These are phyloP conservation scores for Bidens hawaiensis DNA, from an alignment of 140 eudicot genomes.

Conservation along the genomic window DNA sequence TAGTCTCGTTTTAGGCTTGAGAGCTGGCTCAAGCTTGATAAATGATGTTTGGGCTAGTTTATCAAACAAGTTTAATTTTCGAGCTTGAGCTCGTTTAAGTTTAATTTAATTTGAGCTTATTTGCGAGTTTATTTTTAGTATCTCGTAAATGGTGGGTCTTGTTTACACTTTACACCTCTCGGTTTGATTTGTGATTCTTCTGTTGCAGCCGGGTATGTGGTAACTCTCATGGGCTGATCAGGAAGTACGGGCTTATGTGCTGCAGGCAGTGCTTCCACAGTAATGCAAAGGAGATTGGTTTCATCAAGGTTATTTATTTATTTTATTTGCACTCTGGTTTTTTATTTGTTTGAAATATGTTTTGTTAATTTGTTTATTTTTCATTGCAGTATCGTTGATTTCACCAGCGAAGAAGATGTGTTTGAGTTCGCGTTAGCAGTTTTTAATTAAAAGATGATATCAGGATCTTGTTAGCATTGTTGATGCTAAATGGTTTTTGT, in stretches of 20 bases:
- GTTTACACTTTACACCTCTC: too few species aligned
- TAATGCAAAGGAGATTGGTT: conserved; percentile 75
- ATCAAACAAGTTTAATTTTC: too few species aligned
- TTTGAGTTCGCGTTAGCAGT: background rate
- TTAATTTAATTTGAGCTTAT: too few species aligned
- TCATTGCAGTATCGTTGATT: conserved; percentile 27
- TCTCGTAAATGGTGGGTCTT: too few species aligned
- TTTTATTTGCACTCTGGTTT: background rate
- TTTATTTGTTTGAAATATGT: background rate
- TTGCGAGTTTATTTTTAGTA: too few species aligned
- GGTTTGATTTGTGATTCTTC: background rate
- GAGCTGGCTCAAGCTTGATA: too few species aligned
- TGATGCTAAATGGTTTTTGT: background rate
- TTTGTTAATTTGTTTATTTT: background rate
- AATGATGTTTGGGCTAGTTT: too few species aligned
- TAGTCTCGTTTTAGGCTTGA: too few species aligned
- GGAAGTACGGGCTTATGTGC: conserved; percentile 74
- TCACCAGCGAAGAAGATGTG: background rate
- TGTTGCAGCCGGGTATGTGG: conserved; percentile 66
- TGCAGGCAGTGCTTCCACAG: conserved; percentile 78
- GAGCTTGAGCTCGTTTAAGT: too few species aligned
- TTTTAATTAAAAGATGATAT: background rate
- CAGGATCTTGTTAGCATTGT: background rate
- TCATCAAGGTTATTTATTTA: conserved; percentile 47
- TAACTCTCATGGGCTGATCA: conserved; percentile 56